Conservation (phyloP, 2,329 filamentous ascomycete genomes). For the Cercospora sojina region DNA sequence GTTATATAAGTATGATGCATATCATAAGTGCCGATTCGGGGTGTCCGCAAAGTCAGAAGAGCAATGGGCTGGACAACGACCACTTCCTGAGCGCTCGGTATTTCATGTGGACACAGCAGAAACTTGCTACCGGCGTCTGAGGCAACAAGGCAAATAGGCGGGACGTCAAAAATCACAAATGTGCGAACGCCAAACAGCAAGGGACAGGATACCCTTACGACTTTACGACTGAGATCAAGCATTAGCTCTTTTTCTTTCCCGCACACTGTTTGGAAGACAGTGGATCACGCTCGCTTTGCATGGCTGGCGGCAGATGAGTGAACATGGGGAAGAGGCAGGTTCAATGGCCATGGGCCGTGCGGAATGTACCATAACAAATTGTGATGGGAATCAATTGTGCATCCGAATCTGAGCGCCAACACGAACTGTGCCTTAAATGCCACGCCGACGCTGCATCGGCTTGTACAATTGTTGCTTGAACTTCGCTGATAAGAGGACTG, state of each 20-base stretch:
- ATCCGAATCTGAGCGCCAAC: neutral
- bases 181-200: neutral
- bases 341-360: neutral
- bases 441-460: neutral
- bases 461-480: neutral
- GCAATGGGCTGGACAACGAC: neutral
- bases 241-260: neutral
- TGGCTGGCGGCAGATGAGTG: neutral
- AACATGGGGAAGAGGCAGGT: neutral
- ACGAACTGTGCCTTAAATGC: neutral
- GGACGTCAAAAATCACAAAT: neutral
- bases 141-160: neutral
- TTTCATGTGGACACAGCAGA: slow-evolving; percentile 2
- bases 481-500: neutral
- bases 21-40: neutral
- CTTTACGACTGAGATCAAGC: slow-evolving; percentile 4
- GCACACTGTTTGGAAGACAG: neutral
- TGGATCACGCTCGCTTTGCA: slow-evolving; percentile 1
- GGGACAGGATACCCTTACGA: slow-evolving; percentile 3
- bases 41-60: neutral
- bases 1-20: slow-evolving; percentile 39
- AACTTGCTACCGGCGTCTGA: neutral
- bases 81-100: neutral
- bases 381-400: neutral
- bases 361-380: slow-evolving; percentile 11